Percentiles rank a stretch among this genome's conserved stretches.
Conservation (phyloP, 2,329 filamentous ascomycete species). For the Aquanectria penicillioides region DNA sequence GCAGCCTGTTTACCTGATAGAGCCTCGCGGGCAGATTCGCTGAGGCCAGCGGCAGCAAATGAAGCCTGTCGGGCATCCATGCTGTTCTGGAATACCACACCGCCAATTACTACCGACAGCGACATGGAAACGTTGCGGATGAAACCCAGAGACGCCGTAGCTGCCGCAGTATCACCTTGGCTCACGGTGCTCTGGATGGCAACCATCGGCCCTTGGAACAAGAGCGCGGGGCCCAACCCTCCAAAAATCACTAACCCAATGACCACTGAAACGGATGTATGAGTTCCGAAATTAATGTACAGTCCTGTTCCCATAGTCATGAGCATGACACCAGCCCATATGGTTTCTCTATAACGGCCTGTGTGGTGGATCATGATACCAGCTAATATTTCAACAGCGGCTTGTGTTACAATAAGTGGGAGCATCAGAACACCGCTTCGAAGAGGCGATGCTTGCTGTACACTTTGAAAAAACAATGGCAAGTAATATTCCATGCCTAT, state of each 20-base stretch:
- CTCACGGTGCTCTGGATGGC: conserved; percentile 61
- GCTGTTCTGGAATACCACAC: conserved; percentile 75
- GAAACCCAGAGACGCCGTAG: conserved; percentile 69
- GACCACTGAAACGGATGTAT: not conserved
- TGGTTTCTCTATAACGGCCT: conserved; percentile 4
- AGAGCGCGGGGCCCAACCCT: not conserved
- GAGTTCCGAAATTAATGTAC: conserved; percentile 1
- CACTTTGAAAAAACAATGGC: conserved; percentile 19
- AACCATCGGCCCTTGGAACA: conserved; percentile 14
- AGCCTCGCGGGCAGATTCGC: not conserved
- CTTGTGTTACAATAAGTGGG: conserved; percentile 4
- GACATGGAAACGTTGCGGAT: conserved; percentile 70
- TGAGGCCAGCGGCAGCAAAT: not conserved
- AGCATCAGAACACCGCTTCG: conserved; percentile 7
- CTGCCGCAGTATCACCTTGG: conserved; percentile 66
- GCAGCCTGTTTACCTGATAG: conserved; percentile 3
- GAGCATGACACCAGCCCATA: not conserved
- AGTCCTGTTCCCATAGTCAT: conserved; percentile 6
- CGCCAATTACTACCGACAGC: conserved; percentile 73
- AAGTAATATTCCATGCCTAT: conserved; percentile 12
- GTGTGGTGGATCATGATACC: not conserved
- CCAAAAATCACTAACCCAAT: conserved; percentile 5
- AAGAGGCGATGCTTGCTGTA: conserved; percentile 2
- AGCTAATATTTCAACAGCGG: conserved; percentile 5
- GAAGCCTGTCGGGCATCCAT: conserved; percentile 3